phyloP scores from a whole-genome alignment of 2,329 filamentous ascomycete species.

The Penicillium brevicompactum region DNA sequence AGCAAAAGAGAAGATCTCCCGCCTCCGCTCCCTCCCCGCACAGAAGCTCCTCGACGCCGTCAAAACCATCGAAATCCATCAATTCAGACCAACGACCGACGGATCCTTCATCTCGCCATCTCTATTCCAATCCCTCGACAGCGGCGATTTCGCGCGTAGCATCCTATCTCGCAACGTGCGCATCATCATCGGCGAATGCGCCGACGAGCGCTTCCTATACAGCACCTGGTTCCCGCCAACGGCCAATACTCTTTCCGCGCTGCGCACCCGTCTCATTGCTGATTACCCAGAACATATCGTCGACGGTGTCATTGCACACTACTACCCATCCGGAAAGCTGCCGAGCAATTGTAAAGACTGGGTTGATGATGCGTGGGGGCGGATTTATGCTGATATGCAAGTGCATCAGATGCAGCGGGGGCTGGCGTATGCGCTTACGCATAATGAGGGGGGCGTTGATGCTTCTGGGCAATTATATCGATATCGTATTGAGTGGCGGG shows the following conservation, averaged over 20 bases:
- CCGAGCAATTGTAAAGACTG: conserved; percentile 48
- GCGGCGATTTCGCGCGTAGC: conserved; percentile 49
- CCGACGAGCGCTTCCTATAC: conserved; percentile 57
- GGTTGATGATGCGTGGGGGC: conserved; percentile 54
- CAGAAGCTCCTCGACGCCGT: conserved; percentile 47
- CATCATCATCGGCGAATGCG: conserved; percentile 58
- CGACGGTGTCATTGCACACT: conserved; percentile 46
- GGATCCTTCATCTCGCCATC: conserved; percentile 48
- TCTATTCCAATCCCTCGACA: conserved; percentile 51
- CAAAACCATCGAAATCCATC: conserved; percentile 49
- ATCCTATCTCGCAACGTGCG: conserved; percentile 50
- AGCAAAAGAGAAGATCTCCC: conserved; percentile 48
- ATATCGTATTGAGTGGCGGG: conserved; percentile 59
- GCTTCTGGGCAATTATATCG: conserved; percentile 47
- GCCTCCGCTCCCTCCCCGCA: conserved; percentile 45
- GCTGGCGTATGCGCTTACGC: conserved; percentile 48
- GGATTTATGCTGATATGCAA: conserved; percentile 59
- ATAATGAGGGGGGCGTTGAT: conserved; percentile 42
- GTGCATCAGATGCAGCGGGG: conserved; percentile 57
- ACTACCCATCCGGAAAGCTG: conserved; percentile 46
- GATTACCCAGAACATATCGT: conserved; percentile 54
- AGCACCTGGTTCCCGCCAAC: conserved; percentile 52
- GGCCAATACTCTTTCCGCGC: conserved; percentile 41
- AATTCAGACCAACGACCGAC: conserved; percentile 59
- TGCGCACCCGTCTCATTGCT: conserved; percentile 52